phyloP scores from a whole-genome alignment of 306 rosid genomes.

The Luffa aegyptiaca region DNA sequence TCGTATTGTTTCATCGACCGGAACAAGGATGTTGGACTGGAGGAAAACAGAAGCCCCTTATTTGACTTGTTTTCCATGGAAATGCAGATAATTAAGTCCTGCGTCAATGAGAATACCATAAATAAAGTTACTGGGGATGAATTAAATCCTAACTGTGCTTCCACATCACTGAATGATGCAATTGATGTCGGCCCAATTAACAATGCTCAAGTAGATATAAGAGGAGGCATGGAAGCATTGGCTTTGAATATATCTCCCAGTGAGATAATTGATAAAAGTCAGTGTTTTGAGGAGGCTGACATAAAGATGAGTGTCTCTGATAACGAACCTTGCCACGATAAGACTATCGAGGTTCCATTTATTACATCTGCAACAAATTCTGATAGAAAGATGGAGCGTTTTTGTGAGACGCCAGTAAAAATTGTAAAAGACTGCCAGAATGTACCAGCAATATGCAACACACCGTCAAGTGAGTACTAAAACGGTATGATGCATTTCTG shows the following conservation, averaged over 20 bases:
- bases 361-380: conserved; percentile 7
- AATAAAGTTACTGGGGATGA: conserved; percentile 8
- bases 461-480: conserved; percentile 13
- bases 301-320: conserved; percentile 3
- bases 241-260: conserved; percentile 19
- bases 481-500: not conserved
- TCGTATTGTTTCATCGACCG: conserved; percentile 16
- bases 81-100: conserved; percentile 15
- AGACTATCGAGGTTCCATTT: conserved; percentile 11
- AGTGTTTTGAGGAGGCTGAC: conserved; percentile 11
- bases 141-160: conserved; percentile 10
- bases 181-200: conserved; percentile 5
- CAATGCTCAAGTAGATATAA: conserved; percentile 6
- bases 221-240: conserved; percentile 8
- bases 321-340: not conserved
- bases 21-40: conserved; percentile 17
- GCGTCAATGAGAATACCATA: not conserved
- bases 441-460: conserved; percentile 26
- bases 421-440: conserved; percentile 15
- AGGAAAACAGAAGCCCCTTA: conserved; percentile 15
- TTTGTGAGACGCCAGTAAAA: conserved; percentile 6
- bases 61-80: conserved; percentile 29
- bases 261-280: conserved; percentile 11
- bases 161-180: conserved; percentile 1
- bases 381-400: conserved; percentile 3